phyloP scores from a whole-genome alignment of 306 rosid species.

The Vigna radiata region DNA sequence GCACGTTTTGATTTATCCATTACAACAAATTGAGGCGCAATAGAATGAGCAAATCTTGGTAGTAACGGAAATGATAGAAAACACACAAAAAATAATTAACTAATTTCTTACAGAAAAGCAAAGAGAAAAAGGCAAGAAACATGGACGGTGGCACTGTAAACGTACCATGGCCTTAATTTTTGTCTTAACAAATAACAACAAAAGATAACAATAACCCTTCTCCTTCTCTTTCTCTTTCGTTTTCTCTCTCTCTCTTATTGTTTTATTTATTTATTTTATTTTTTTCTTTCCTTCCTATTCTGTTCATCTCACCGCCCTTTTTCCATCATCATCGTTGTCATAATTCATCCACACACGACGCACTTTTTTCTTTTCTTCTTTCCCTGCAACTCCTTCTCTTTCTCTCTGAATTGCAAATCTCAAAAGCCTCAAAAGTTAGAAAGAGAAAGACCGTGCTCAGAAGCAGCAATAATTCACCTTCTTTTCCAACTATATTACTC shows the following conservation, averaged over 20 bases:
- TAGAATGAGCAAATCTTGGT: neutral
- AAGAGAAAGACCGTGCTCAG: constrained; percentile 45
- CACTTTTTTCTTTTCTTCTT: constrained; percentile 15
- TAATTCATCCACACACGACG: constrained; percentile 48
- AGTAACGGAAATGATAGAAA: neutral
- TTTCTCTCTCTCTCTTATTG: constrained; percentile 21
- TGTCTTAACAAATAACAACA: constrained; percentile 29
- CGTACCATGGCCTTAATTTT: constrained; percentile 56
- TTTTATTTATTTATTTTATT: constrained; percentile 28
- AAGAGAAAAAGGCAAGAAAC: neutral
- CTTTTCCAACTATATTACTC: constrained; percentile 50
- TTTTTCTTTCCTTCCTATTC: neutral
- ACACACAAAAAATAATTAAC: neutral
- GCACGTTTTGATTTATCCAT: neutral
- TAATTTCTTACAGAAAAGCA: neutral
- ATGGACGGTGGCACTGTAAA: constrained; percentile 59
- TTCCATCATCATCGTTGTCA: constrained; percentile 42
- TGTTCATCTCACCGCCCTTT: constrained; percentile 43
- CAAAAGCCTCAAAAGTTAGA: constrained; percentile 76
- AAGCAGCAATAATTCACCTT: constrained; percentile 66
- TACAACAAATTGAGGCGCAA: neutral
- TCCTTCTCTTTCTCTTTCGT: neutral
- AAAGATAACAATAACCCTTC: neutral
- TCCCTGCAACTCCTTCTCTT: constrained; percentile 41
- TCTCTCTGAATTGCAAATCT: constrained; percentile 50